Base-by-base conservation (phyloP, 1,139 yeast genomes). In the Casaregolazyma lundiana region DNA sequence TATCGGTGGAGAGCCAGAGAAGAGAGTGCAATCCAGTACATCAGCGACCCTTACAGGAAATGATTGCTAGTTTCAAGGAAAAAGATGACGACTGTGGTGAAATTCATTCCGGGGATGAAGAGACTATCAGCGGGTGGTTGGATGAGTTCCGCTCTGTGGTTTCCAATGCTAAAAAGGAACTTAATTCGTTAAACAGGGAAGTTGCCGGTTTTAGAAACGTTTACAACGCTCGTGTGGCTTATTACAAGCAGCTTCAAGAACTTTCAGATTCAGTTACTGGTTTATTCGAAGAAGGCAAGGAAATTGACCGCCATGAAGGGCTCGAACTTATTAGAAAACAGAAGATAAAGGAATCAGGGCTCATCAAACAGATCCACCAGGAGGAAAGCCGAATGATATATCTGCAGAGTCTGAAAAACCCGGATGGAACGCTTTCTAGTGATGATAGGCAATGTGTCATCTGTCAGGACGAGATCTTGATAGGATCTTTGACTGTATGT, bases 401-500 rank as follows among this genome's bases (percentile, higher is more conserved):
- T 60, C 67, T 89, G 54, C 66, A 70, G 21, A 76, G 81, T 15
- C 67, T 87, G 16, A 56, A 51, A 13, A 56, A 54, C 5, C 51
- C 48, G 2, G 60, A 56, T 2, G 50, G 53, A 20, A 21, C 35
- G 7, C 22, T 21, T 6, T 22, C 29, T 6, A 53, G 68, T 6
- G 70, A 70, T 26, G 76, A 71, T 3, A 62, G 73, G 50, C 67
- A 75, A 43, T 92, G 97, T 65, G 76, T 82, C 38, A 89, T 92
- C 53, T 92, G 98, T 62, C 77, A 84, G 19, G 73, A 79, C 3
- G 63, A 75, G 1, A 87, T 89, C 40, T 72, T 78, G 2, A 71
- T 80, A 41, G 97, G 97, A 0, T 76, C 92, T 0, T 70, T 90
- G 50, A 83, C 95, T 0, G 80, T 79, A 16, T 90, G 97, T 72